A percentile compares a stretch with the other conserved stretches of the same genome.
Conservation (phyloP, 225 moss, liverwort and hornwort genomes). For the Antitrichia curtipendula region DNA sequence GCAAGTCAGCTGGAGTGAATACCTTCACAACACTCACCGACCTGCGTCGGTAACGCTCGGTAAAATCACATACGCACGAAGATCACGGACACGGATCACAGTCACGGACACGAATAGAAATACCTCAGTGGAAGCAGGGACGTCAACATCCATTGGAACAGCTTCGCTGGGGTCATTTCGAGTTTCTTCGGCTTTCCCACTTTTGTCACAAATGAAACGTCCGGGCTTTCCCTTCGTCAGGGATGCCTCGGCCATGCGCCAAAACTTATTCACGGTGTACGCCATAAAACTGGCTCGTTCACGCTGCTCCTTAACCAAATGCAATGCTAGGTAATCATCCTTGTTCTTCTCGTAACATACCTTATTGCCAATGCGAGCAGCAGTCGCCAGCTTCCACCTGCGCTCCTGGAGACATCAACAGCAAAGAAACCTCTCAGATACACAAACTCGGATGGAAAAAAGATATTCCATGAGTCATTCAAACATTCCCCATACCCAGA, state of each 20-base stretch:
- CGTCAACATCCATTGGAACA: conserved; percentile 72
- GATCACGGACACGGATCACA: background rate
- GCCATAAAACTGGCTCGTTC: conserved; percentile 51
- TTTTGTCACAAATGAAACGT: background rate
- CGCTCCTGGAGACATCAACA: conserved; percentile 44
- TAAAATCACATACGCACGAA: background rate
- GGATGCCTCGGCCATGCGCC: conserved; percentile 41
- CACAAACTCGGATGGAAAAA: background rate
- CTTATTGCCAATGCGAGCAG: conserved; percentile 41
- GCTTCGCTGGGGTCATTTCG: conserved; percentile 18
- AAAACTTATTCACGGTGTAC: conserved; percentile 54
- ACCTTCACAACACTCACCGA: background rate
- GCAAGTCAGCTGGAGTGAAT: background rate
- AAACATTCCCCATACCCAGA: background rate
- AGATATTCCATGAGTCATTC: background rate
- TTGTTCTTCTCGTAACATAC: conserved; percentile 32
- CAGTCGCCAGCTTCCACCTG: conserved; percentile 58
- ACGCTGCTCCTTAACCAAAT: conserved; percentile 37
- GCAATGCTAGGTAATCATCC: conserved; percentile 27
- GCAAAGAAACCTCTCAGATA: background rate
- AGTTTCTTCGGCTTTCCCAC: background rate
- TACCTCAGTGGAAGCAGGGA: conserved; percentile 43
- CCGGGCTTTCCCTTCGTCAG: conserved; percentile 19
- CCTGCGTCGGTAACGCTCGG: background rate
- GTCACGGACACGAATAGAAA: too few relatives aligned